phyloP scores from a whole-genome alignment of 345 rosid genomes.

The Anacardium occidentale region DNA sequence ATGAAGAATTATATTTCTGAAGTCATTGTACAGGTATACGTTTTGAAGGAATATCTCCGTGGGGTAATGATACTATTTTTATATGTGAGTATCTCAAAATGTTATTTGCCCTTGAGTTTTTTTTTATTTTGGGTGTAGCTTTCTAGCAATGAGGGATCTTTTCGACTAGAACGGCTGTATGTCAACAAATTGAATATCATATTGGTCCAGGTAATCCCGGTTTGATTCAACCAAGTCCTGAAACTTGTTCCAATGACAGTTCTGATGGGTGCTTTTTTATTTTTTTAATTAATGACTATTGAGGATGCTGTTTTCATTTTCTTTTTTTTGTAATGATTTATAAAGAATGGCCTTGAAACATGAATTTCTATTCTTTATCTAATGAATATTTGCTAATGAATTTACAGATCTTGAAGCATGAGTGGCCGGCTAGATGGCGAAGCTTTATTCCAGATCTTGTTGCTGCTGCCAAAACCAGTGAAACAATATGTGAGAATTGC shows the following conservation, averaged over 20 bases:
- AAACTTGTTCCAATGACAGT: neutral
- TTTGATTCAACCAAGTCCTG: neutral
- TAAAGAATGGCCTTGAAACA: neutral
- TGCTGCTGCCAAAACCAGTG: constrained; percentile 98
- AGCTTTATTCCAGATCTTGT: constrained; percentile 99
- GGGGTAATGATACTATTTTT: neutral
- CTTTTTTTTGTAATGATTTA: neutral
- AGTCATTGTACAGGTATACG: constrained; percentile 88
- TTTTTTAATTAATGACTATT: neutral
- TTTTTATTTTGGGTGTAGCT: constrained; percentile 45
- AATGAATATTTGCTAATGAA: neutral
- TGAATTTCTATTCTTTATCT: neutral
- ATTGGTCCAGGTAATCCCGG: constrained; percentile 76
- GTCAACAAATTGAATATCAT: constrained; percentile 93
- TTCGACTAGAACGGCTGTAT: constrained; percentile 82
- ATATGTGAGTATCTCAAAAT: neutral
- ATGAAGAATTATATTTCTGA: constrained; percentile 99
- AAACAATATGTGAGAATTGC: constrained; percentile 99
- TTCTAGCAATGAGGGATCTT: constrained; percentile 84
- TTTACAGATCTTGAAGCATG: constrained; percentile 93
- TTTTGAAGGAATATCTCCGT: neutral
- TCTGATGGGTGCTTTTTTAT: neutral
- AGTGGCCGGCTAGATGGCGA: constrained; percentile 98
- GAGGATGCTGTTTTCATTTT: neutral
- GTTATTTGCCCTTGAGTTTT: constrained; percentile 6